These are phyloP conservation scores for Cantharellus anzutake DNA, from an alignment of 768 basidiomycete species.

Conservation along the genomic window DNA sequence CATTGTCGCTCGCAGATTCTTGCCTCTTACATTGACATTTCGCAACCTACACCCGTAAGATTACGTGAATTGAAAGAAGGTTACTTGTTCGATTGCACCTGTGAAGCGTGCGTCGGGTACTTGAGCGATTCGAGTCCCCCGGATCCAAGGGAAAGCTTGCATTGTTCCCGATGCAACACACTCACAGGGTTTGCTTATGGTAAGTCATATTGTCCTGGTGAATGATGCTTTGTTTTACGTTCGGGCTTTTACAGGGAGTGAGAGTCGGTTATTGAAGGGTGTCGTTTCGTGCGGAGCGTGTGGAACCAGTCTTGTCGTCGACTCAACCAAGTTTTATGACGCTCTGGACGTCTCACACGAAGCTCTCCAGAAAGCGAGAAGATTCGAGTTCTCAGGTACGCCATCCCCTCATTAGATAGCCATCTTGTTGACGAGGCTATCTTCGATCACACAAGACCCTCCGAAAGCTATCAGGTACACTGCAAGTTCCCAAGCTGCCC, in stretches of 20 bases:
- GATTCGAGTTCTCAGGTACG: slow-evolving; percentile 40
- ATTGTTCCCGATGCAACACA: slow-evolving; percentile 22
- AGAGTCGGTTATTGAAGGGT: too few relatives aligned
- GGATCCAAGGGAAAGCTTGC: slow-evolving; percentile 51
- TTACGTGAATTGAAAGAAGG: slow-evolving; percentile 42
- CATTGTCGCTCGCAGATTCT: slow-evolving; percentile 31
- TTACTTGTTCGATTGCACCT: slow-evolving; percentile 63
- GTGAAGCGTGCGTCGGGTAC: slow-evolving; percentile 15
- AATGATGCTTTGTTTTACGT: too few relatives aligned
- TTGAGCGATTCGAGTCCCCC: not conserved
- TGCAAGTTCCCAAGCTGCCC: slow-evolving; percentile 42
- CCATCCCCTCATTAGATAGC: not conserved
- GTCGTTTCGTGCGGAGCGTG: not conserved
- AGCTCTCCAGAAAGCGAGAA: slow-evolving; percentile 50
- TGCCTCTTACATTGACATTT: slow-evolving; percentile 74
- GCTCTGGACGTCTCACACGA: slow-evolving; percentile 51
- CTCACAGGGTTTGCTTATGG: too few relatives aligned
- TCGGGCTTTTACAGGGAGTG: too few relatives aligned
- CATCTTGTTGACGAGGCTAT: not conserved
- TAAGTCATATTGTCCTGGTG: too few relatives aligned
- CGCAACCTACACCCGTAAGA: slow-evolving; percentile 38
- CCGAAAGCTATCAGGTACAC: slow-evolving; percentile 38
- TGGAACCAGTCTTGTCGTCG: not conserved
- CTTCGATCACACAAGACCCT: slow-evolving; percentile 26
- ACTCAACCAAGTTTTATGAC: slow-evolving; percentile 35